A percentile compares a stretch with the other conserved stretches of the same genome.
phyloP scores from a whole-genome alignment of 352 stramenopile genomes.

The Phytopythium helicoides region DNA sequence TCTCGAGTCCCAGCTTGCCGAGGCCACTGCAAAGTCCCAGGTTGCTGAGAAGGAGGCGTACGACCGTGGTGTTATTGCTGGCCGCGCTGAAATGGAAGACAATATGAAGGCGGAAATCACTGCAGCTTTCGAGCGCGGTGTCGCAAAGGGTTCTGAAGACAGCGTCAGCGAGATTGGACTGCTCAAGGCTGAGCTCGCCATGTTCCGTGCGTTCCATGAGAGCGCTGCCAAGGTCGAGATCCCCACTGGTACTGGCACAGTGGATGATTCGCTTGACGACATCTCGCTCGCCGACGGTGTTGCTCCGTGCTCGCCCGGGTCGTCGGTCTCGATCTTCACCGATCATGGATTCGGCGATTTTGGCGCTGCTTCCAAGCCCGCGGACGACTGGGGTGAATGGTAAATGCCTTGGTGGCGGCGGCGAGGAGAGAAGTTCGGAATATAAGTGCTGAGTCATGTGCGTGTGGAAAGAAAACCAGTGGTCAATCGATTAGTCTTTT shows the following conservation, averaged over 20 bases:
- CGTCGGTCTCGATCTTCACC: slow-evolving; percentile 42
- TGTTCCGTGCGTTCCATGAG: slow-evolving; percentile 48
- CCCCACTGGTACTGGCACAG: background rate
- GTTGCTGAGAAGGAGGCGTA: slow-evolving; percentile 33
- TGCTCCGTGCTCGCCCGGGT: slow-evolving; percentile 33
- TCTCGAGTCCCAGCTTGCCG: slow-evolving; percentile 33
- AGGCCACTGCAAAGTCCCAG: slow-evolving; percentile 27
- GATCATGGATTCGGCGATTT: too few species aligned
- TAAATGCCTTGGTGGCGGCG: slow-evolving; percentile 18
- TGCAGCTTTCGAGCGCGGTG: slow-evolving; percentile 29
- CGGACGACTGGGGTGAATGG: slow-evolving; percentile 70
- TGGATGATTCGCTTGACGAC: slow-evolving; percentile 30
- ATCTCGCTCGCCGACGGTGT: slow-evolving; percentile 35
- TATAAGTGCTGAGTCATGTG: slow-evolving; percentile 1
- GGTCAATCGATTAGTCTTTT: background rate
- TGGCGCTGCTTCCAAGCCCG: slow-evolving; percentile 17
- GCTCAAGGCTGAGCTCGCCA: slow-evolving; percentile 41
- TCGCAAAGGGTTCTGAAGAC: slow-evolving; percentile 30
- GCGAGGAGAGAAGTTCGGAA: background rate
- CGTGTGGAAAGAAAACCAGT: background rate
- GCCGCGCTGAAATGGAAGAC: slow-evolving; percentile 35
- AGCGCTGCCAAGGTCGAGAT: slow-evolving; percentile 28
- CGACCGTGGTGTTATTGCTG: slow-evolving; percentile 34
- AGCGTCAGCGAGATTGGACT: slow-evolving; percentile 38
- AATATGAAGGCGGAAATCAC: slow-evolving; percentile 29